Evolutionary conservation across 1,284 basidiomycete species (phyloP), one percentile per base, ranked within the genome.

Genomic region (Ustilago sp.): DNA sequence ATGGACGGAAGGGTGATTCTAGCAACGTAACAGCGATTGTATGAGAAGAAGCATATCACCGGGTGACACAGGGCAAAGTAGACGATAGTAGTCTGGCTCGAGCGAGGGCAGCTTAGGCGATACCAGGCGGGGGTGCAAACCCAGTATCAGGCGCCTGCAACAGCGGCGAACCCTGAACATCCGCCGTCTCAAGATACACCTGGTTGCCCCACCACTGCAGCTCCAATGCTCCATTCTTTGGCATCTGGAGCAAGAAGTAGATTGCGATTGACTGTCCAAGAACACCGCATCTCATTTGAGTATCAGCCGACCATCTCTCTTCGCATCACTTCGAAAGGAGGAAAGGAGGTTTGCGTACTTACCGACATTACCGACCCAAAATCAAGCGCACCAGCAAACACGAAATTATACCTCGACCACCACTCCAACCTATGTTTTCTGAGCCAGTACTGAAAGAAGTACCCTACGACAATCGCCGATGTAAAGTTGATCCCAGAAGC

Each of bases 391-490:
- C 86, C 87, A 19, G 83, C 83, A 41, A 86, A 54, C 41, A 87
- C 81, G 69, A 85, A 87, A 80, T 82, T 87, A 82, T 86, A 87
- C 50, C 83, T 68, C 58, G 80, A 74, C 87, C 87, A 88, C 84
- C 86, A 87, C 8, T 73, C 82, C 54, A 86, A 80, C 11, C 77
- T 74, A 23, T 70, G 58, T 41, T 66, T 74, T 5, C 85, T 76
- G 63, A 87, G 76, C 48, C 83, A 68, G 62, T 85, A 85, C 59
- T 87, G 84, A 76, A 87, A 86, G 58, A 87, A 36, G 77, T 86
- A 87, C 17, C 86, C 93, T 35, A 89, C 89, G 48, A 90, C 71
- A 54, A 81, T 82, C 52, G 80, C 82, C n/a, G 78, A 68, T 19
- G 77, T 69, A 41, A 69, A 82, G 68, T 86, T 85, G 57, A 83